Evolutionary conservation across 2,329 filamentous ascomycete genomes (phyloP).

Genomic region (Scolecobasidium constrictum): DNA sequence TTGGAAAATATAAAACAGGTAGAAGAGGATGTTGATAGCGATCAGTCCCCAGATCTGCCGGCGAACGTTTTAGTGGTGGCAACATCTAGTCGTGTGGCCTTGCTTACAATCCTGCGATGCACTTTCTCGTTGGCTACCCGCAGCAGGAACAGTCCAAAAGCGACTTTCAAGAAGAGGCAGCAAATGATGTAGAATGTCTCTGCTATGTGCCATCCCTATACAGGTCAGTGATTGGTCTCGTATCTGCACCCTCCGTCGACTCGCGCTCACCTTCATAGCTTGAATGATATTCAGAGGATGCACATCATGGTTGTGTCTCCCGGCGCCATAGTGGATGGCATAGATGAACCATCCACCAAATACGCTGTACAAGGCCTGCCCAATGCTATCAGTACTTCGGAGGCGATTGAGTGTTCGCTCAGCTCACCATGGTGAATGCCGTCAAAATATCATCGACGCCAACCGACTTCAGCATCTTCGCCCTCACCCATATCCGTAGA

Average conservation of each 20-base stretch:
- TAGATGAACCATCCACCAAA: background rate
- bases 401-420: background rate
- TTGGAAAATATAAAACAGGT: constrained; percentile 5
- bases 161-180: constrained; percentile 1
- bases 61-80: too few relatives aligned
- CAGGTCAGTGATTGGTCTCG: too few relatives aligned
- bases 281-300: background rate
- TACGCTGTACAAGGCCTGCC: constrained; percentile 1
- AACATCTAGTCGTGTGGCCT: too few relatives aligned
- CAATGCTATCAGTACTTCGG: background rate
- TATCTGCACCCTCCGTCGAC: too few relatives aligned
- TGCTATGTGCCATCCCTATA: constrained; percentile 5
- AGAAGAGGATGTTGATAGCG: constrained; percentile 7
- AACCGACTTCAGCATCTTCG: constrained; percentile 7
- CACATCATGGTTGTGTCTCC: constrained; percentile 2
- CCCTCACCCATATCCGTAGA: constrained; percentile 2
- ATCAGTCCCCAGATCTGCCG: constrained; percentile 1
- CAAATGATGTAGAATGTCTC: constrained; percentile 10
- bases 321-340: background rate
- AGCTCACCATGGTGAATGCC: constrained; percentile 2
- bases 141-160: constrained; percentile 8
- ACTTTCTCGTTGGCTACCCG: constrained; percentile 3
- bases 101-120: constrained; percentile 6
- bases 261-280: constrained; percentile 5
- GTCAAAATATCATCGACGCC: constrained; percentile 10